Evolutionary conservation across 1,284 basidiomycete species (phyloP), one percentile per base, ranked within the genome.

Genomic region (Ceratobasidium sp.): DNA sequence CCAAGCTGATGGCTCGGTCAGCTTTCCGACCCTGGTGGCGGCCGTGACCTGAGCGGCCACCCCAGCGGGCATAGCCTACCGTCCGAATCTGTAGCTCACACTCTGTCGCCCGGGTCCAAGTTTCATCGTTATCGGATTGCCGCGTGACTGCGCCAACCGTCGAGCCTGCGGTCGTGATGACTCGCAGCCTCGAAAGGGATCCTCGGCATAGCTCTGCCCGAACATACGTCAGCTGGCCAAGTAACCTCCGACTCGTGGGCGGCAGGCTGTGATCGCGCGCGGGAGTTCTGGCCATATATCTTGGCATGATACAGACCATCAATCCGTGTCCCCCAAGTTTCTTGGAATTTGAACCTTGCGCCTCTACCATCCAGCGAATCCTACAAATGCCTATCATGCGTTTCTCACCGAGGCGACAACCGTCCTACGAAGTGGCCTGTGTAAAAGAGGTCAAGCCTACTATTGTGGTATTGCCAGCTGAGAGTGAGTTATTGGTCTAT

Each of bases 371-470:
- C n/a, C 34, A 39, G 29, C 53, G n/a, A 29, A 66, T 31, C 49
- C 22, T 24, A 24, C 34, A 19, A 59, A 16, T 34, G 34, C 31
- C 34, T 16, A 49, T 41, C 39, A 72, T 72, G 69, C 69, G 54
- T 61, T 72, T 72, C 48, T 72, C 69, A 19, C 58, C 69, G n/a
- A 59, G 46, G 54, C 56, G 54, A 48, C 56, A 61, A 11, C 54
- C 39, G 13, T 48, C 69, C 27, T 72, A 61, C 58, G 69, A 72
- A 41, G 69, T 72, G 27, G 69, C 43, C 34, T 56, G 31, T 27
- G 56, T 72, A 43, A 72, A 72, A 41, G 69, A 72, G 31, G 69
- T 72, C 16, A 58, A 72, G 34, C 69, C 69, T 4, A 72, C 31
- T 39, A 61, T 72, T 34, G 62, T 34, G 1, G 69, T 62, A 51